Evolutionary conservation across 2,329 filamentous ascomycete species (phyloP), one percentile per base, ranked within the genome.

Genomic region (Aspergillus fructus): DNA sequence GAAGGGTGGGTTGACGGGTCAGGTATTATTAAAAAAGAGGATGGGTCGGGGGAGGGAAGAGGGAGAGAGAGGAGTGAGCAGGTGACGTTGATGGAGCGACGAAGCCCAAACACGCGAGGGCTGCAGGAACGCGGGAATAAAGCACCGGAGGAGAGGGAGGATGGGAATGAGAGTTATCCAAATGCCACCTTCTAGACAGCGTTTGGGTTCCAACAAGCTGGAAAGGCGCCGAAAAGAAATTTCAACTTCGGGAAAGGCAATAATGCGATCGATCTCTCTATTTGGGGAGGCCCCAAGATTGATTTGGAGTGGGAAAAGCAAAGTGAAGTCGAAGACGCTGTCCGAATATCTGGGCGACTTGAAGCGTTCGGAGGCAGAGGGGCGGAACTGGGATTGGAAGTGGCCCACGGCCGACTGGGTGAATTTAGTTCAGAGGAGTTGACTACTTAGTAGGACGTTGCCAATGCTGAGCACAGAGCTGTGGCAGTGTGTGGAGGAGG

Each of bases 21-120:
- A 56, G 55, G 49, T 59, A 61, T 53, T 62, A 61, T 57, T 52
- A 54, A 56, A 54, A 34, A 52, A 57, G 53, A 50, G 56, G 55
- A 55, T 59, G 48, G 53, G 59, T 57, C 55, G 55, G 58, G 50
- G 55, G 58, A 56, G 43, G 49, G 55, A 62, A 53, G 49, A 64
- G 60, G 54, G 56, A 56, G 61, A 63, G 62, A 63, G 60, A 56
- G 57, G 53, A 54, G 59, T 56, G 65, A 64, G 66, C 62, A 68
- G 64, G 63, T 69, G 67, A 68, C 66, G 68, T 69, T 70, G 67
- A 68, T 70, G 64, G 64, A 68, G 65, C 66, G 67, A 68, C 61
- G 63, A 65, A 67, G 62, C 65, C 65, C 63, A 62, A 66, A 67
- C 62, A 68, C 65, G 67, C 64, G 64, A 66, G 63, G 60, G 61